These are phyloP conservation scores for Volutella citrinella DNA, from an alignment of 2,329 filamentous ascomycete genomes.

Conservation along the genomic window DNA sequence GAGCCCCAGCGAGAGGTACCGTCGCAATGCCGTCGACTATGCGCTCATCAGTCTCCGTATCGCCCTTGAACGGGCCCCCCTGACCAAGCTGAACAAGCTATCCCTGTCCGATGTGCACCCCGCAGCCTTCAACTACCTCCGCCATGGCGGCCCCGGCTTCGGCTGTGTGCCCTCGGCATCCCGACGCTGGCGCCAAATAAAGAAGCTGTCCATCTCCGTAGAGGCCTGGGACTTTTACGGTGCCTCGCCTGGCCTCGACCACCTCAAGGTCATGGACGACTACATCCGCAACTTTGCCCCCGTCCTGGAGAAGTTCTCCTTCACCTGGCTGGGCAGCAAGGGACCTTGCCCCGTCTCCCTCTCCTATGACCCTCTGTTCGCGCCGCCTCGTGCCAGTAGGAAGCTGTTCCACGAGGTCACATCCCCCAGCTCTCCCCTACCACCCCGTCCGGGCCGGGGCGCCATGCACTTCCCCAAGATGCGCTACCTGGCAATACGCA, in stretches of 20 bases:
- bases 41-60: constrained; percentile 84
- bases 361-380: constrained; percentile 67
- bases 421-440: constrained; percentile 61
- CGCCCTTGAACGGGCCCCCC: constrained; percentile 69
- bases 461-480: constrained; percentile 66
- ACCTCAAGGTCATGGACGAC: constrained; percentile 76
- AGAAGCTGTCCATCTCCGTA: constrained; percentile 68
- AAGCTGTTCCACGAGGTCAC: constrained; percentile 66
- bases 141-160: constrained; percentile 68
- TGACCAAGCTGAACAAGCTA: constrained; percentile 64
- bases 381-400: constrained; percentile 48
- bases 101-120: constrained; percentile 74
- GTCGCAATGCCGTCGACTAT: constrained; percentile 79
- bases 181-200: constrained; percentile 75
- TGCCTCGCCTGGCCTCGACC: constrained; percentile 60
- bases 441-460: constrained; percentile 47
- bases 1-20: constrained; percentile 64
- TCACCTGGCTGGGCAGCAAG: constrained; percentile 74
- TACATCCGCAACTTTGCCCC: constrained; percentile 71
- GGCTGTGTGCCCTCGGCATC: constrained; percentile 70
- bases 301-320: constrained; percentile 66
- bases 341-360: constrained; percentile 73
- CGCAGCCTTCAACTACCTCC: constrained; percentile 72
- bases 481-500: constrained; percentile 67
- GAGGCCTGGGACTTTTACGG: constrained; percentile 66